Evolutionary conservation across 768 basidiomycete genomes (phyloP).

Genomic region (Rhizopogon roseolus): DNA sequence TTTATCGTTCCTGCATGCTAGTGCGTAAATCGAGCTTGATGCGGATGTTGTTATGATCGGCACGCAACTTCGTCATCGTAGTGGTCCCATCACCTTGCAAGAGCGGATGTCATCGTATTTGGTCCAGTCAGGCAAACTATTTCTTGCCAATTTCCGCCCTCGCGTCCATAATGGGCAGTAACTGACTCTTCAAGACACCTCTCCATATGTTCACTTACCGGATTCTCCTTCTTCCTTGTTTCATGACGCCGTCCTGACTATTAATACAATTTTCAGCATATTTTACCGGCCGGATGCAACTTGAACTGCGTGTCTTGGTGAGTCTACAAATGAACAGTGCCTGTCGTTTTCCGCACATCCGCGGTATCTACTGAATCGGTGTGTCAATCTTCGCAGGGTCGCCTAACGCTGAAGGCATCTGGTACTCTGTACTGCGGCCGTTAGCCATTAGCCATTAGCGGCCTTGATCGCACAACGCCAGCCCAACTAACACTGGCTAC

Average conservation of each 20-base stretch:
- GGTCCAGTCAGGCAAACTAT: not conserved
- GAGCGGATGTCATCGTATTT: not conserved
- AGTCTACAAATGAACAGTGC: conserved; percentile 2
- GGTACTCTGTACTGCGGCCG: not conserved
- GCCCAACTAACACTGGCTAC: conserved; percentile 16
- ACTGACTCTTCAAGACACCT: not conserved
- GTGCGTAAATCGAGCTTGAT: not conserved
- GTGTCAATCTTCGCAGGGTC: conserved; percentile 20
- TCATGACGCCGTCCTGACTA: not conserved
- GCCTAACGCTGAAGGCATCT: conserved; percentile 6
- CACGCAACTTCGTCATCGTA: not conserved
- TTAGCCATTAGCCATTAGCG: not conserved
- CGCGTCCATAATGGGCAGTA: not conserved
- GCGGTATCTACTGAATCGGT: conserved; percentile 19
- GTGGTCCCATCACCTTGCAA: not conserved
- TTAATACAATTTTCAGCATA: not conserved
- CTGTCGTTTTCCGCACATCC: conserved; percentile 22
- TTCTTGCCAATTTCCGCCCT: not conserved
- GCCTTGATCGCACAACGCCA: not conserved
- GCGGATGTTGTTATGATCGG: not conserved
- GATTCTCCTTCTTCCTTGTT: not conserved
- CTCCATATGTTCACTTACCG: not conserved
- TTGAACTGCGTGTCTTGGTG: not conserved
- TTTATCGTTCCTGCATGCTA: not conserved
- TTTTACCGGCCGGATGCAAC: not conserved